Evolutionary conservation across 2,329 filamentous ascomycete species (phyloP).

Genomic region (Ilyonectria robusta): DNA sequence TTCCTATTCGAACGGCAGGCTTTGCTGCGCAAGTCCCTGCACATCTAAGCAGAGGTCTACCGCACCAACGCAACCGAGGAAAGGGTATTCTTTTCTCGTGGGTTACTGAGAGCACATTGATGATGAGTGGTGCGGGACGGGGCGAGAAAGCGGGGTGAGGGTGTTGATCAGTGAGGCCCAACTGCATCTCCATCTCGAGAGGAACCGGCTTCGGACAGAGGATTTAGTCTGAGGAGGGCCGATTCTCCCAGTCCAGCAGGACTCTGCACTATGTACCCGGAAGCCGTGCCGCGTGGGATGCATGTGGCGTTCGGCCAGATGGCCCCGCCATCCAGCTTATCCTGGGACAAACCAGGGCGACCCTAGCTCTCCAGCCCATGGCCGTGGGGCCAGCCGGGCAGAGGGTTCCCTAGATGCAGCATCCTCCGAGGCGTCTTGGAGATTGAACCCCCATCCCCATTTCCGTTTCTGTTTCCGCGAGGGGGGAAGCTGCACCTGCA

Average conservation of each 20-base stretch:
- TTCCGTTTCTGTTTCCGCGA: constrained; percentile 31
- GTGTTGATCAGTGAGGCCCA: not conserved
- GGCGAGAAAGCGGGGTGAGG: not conserved
- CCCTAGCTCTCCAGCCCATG: constrained; percentile 39
- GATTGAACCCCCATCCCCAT: constrained; percentile 30
- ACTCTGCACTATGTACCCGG: constrained; percentile 25
- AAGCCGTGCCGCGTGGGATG: constrained; percentile 43
- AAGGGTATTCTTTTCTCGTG: not conserved
- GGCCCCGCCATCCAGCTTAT: constrained; percentile 40
- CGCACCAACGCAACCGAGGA: constrained; percentile 15
- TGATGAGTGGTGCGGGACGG: not conserved
- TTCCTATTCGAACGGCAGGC: constrained; percentile 32
- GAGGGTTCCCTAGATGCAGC: constrained; percentile 41
- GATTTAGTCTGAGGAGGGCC: constrained; percentile 12
- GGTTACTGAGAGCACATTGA: not conserved
- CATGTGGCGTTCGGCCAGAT: constrained; percentile 45
- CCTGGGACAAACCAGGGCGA: constrained; percentile 38
- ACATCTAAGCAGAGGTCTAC: constrained; percentile 20
- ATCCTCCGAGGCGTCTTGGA: constrained; percentile 20
- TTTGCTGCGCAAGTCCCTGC: constrained; percentile 23
- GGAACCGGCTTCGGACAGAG: constrained; percentile 2
- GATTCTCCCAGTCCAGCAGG: constrained; percentile 10
- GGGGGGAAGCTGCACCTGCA: constrained; percentile 8
- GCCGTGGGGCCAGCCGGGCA: constrained; percentile 36
- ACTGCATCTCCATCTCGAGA: constrained; percentile 9